Percentiles rank a stretch among this genome's conserved stretches.
These are phyloP conservation scores for Yamadazyma takamatsuzukensis DNA, from an alignment of 805 yeast genomes.

Conservation along the genomic window DNA sequence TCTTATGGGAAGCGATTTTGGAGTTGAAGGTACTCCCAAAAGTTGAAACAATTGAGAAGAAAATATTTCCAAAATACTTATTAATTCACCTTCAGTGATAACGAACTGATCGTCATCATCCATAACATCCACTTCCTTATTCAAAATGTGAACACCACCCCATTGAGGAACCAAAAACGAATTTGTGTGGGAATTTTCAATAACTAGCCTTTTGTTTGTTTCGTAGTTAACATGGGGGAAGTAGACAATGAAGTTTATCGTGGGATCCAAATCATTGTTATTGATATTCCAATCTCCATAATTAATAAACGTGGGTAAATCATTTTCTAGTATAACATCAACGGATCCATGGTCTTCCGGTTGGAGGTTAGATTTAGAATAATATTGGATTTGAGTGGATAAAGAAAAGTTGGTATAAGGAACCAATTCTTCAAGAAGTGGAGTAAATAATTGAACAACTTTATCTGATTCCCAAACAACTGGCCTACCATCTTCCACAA, in stretches of 20 bases:
- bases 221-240: slow-evolving; percentile 48
- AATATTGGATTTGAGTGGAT: slow-evolving; percentile 76
- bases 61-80: slow-evolving; percentile 62
- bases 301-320: slow-evolving; percentile 75
- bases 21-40: slow-evolving; percentile 59
- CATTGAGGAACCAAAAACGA: slow-evolving; percentile 83
- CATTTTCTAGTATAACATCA: slow-evolving; percentile 41
- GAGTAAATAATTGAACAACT: slow-evolving; percentile 50
- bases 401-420: slow-evolving; percentile 68
- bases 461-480: slow-evolving; percentile 71
- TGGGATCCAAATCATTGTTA: slow-evolving; percentile 59
- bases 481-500: slow-evolving; percentile 66
- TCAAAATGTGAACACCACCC: slow-evolving; percentile 69
- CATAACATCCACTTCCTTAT: slow-evolving; percentile 28
- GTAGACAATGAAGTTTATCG: slow-evolving; percentile 67
- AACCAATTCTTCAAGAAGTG: slow-evolving; percentile 50
- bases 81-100: slow-evolving; percentile 44
- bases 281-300: slow-evolving; percentile 77
- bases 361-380: slow-evolving; percentile 40
- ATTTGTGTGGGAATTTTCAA: slow-evolving; percentile 47
- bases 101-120: slow-evolving; percentile 16
- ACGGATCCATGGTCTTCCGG: slow-evolving; percentile 18
- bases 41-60: slow-evolving; percentile 71
- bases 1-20: slow-evolving; percentile 58
- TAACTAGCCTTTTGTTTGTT: slow-evolving; percentile 45